Evolutionary conservation across 129 eudicot genomes (phyloP), one percentile per base, ranked within the genome.

Genomic region (Chrysanthemum makinoi): DNA sequence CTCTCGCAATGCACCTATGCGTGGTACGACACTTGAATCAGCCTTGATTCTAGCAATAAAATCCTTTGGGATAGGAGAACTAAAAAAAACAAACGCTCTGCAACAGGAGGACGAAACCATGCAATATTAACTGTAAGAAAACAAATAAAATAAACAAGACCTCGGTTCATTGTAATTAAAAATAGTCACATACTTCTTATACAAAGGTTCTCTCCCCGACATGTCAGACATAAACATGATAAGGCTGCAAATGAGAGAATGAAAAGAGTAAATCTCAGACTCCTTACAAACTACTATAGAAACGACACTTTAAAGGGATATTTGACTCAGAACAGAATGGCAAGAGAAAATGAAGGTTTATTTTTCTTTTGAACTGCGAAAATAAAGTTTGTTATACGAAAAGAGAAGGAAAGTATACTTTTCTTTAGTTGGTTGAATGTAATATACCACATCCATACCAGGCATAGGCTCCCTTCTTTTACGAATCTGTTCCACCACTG

Each of bases 401-500:
- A 5, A 28, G 50, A 77, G 70, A 47, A 68, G 65, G 71, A 50
- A 62, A 66, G 35, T 71, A 54, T 87, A 95, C 99, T 95, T 95
- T 78, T 95, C 97, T 64, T 86, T 79, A 72, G 86, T 53, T 44
- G 99, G 99, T 62, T 90, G 99, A 56, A 95, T 76, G 87, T 84
- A 95, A 63, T 95, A 95, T 79, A 95, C 72, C 17, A 79, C 94
- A 86, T 90, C 99, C 97, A 95, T 74, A 66, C 90, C 78, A 30
- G 97, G 91, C 89, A 95, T 65, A 56, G 99, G 94, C 70, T 95
- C 88, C 86, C 99, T 84, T 82, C 97, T 79, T 86, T 83, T 88
- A 49, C 81, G 84, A 66, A 95, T 87, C 73, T 95, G 97, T 90
- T 95, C 99, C 75, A 95, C 99, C 96, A 95, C 99, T 95, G 91